A percentile compares a stretch with the other conserved stretches of the same genome.
phyloP scores from a whole-genome alignment of 2,329 filamentous ascomycete species.

The Rutstroemia sp. region DNA sequence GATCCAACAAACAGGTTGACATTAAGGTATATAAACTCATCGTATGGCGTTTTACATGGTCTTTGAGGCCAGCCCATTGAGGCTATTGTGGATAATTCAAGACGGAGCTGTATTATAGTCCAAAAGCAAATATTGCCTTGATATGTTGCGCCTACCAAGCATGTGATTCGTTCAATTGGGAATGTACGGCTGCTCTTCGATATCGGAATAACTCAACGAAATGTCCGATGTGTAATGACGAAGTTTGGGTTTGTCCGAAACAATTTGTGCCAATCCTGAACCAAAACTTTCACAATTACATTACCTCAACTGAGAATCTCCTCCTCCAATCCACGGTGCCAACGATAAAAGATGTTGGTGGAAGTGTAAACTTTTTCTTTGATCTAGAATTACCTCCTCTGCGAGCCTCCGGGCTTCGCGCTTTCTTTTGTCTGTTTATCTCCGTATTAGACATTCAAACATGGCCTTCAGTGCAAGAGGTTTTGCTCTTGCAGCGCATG shows the following conservation, averaged over 20 bases:
- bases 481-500: slow-evolving; percentile 15
- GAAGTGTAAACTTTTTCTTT: slow-evolving; percentile 1
- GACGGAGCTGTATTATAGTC: background rate
- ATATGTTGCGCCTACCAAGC: too few species aligned
- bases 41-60: slow-evolving; percentile 1
- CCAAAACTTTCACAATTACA: too few species aligned
- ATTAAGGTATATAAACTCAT: slow-evolving; percentile 3
- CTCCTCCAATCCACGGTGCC: background rate
- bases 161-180: too few species aligned
- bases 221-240: slow-evolving; percentile 5
- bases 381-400: background rate
- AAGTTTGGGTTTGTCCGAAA: background rate
- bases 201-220: background rate
- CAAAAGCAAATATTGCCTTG: background rate
- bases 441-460: background rate
- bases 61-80: background rate
- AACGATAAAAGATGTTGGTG: background rate
- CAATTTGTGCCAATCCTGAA: background rate
- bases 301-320: too few species aligned
- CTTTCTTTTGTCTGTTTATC: slow-evolving; percentile 1
- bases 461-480: slow-evolving; percentile 20
- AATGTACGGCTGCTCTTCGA: too few species aligned
- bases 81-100: background rate
- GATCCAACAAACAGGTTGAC: background rate
- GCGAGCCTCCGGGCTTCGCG: slow-evolving; percentile 24